Evolutionary conservation across 2,329 filamentous ascomycete genomes (phyloP), one percentile per base, ranked within the genome.

Genomic region (Alternaria hordeiaustralica): DNA sequence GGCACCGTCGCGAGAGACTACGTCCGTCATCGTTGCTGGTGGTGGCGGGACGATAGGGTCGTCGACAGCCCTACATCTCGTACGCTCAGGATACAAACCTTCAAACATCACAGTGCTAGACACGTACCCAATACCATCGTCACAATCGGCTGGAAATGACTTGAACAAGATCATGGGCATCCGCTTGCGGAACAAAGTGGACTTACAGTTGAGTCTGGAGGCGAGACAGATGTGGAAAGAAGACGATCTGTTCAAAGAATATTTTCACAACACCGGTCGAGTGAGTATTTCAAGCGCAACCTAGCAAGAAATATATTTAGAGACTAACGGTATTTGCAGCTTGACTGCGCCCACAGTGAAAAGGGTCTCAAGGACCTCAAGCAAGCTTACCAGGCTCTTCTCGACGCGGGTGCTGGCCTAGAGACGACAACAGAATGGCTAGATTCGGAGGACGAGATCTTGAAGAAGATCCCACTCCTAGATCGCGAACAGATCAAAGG

Each of bases 11-110:
- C 66, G 72, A 44, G 59, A 58, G n/a, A 68, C 61, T 23, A 70
- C 68, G 2, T 76, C 66, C 10, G 66, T 77, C 21, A 74, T 86
- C 47, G 75, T 84, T 18, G 78, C 85, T 26, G 81, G 84, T n/a
- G 85, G 85, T 28, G 84, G 82, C 21, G 85, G 85, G 10, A 85
- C 84, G 0, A 86, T 85, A 75, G 85, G 85, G 12, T 82, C 81
- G 33, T 84, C 82, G 5, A 85, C 84, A n/a, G 84, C 85, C n/a
- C 77, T 85, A 20, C 82, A 86, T 67, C 78, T 87, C 6, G 82
- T 84, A 25, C 80, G 84, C 28, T 78, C 81, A 55, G 84, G 84
- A 44, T 86, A 85, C 69, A 79, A 78, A 43, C 73, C 75, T 5
- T 75, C 80, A 0, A 80, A 84, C 64, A 79, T 87, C 60, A 84